Conservation (phyloP, 2,329 filamentous ascomycete genomes). For the Ceratocystis cubensis region DNA sequence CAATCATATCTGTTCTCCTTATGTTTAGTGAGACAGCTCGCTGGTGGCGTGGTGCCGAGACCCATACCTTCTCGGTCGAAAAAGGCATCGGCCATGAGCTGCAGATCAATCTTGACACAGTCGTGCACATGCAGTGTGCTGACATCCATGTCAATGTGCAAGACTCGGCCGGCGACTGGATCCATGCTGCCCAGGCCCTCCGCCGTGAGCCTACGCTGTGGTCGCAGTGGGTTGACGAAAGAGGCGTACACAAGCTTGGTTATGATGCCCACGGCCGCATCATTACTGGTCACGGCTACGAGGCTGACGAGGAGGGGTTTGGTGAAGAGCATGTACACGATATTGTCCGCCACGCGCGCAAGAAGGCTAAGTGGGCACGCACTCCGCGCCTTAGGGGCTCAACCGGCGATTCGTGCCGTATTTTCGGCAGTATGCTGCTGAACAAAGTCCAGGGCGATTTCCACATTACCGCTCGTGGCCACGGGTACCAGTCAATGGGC, state of each 20-base stretch:
- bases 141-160: slow-evolving; percentile 95
- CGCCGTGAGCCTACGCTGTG: slow-evolving; percentile 67
- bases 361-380: slow-evolving; percentile 57
- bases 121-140: slow-evolving; percentile 74
- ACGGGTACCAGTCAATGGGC: slow-evolving; percentile 75
- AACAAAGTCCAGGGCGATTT: slow-evolving; percentile 98
- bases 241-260: slow-evolving; percentile 51
- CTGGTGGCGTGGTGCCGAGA: slow-evolving; percentile 76
- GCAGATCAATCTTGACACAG: slow-evolving; percentile 92
- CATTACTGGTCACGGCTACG: slow-evolving; percentile 43
- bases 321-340: slow-evolving; percentile 81
- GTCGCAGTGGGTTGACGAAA: slow-evolving; percentile 64
- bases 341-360: slow-evolving; percentile 59
- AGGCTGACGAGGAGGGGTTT: slow-evolving; percentile 52
- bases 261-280: slow-evolving; percentile 42
- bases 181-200: slow-evolving; percentile 65
- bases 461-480: slow-evolving; percentile 87
- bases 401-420: slow-evolving; percentile 61
- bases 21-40: slow-evolving; percentile 63
- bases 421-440: slow-evolving; percentile 78
- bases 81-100: slow-evolving; percentile 76
- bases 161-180: slow-evolving; percentile 84
- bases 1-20: slow-evolving; percentile 61
- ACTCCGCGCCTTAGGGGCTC: slow-evolving; percentile 53
- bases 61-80: slow-evolving; percentile 86